Evolutionary conservation across 345 rosid genomes (phyloP).

Genomic region (Lepidium sativum): DNA sequence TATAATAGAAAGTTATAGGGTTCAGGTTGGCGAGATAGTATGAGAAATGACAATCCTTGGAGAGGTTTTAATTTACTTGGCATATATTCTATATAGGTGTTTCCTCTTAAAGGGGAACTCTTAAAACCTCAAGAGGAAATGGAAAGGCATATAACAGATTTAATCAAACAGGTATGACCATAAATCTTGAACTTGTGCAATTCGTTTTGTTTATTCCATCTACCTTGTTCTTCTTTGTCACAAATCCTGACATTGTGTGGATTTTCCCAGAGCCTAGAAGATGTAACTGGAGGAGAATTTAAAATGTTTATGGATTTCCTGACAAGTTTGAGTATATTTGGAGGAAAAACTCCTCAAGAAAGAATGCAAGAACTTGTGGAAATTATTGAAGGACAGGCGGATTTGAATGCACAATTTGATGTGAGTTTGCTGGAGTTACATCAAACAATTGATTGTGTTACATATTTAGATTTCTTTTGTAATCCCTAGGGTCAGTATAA

Average conservation of each 20-base stretch:
- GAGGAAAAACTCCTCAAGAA: constrained; percentile 87
- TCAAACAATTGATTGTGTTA: constrained; percentile 16
- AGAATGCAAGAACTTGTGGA: constrained; percentile 90
- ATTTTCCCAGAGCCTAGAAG: constrained; percentile 69
- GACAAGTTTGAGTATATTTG: constrained; percentile 80
- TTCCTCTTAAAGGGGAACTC: constrained; percentile 82
- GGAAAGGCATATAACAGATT: constrained; percentile 91
- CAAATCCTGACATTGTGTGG: not conserved
- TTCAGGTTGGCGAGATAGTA: not conserved
- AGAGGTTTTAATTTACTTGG: not conserved
- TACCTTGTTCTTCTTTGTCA: not conserved
- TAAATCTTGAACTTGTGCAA: not conserved
- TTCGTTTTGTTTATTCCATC: not conserved
- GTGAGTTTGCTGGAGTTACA: constrained; percentile 37
- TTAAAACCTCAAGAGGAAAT: constrained; percentile 92
- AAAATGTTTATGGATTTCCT: constrained; percentile 98
- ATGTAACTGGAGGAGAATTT: constrained; percentile 95
- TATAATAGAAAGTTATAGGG: not conserved
- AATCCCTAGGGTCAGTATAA: not conserved
- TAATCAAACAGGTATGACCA: constrained; percentile 65
- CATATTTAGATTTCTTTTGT: not conserved
- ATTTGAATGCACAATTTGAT: constrained; percentile 80
- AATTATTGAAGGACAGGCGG: constrained; percentile 93
- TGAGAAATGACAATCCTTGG: not conserved
- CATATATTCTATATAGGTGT: constrained; percentile 46